Percentiles rank a stretch among this genome's conserved stretches.
These are phyloP conservation scores for Nevesoporus exiguus DNA, from an alignment of 768 basidiomycete species.

Conservation along the genomic window DNA sequence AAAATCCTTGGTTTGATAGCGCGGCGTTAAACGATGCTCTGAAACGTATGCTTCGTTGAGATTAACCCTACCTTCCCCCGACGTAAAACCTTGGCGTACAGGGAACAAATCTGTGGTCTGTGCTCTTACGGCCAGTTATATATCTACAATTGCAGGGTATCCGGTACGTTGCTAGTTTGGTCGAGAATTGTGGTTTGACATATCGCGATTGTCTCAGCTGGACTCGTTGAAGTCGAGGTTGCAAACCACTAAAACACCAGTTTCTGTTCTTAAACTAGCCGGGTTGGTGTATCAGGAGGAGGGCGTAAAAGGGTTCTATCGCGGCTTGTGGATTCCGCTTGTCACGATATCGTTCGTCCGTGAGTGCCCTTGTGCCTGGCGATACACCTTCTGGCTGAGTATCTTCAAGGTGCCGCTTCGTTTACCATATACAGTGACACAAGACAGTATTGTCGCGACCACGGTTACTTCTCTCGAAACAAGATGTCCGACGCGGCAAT, in stretches of 20 bases:
- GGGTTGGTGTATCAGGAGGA: slow-evolving; percentile 76
- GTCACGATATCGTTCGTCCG: slow-evolving; percentile 96
- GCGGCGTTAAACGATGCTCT: slow-evolving; percentile 60
- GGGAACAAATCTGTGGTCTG: slow-evolving; percentile 87
- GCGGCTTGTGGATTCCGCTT: slow-evolving; percentile 89
- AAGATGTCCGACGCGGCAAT: slow-evolving; percentile 66
- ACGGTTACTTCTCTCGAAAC: slow-evolving; percentile 56
- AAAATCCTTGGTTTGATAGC: slow-evolving; percentile 61
- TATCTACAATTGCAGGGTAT: slow-evolving; percentile 91
- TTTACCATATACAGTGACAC: slow-evolving; percentile 89
- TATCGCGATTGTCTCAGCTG: slow-evolving; percentile 46
- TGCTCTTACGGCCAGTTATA: slow-evolving; percentile 86
- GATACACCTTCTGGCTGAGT: slow-evolving; percentile 3
- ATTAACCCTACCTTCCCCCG: not conserved
- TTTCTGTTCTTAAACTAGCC: slow-evolving; percentile 72
- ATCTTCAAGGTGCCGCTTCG: slow-evolving; percentile 69
- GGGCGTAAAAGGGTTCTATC: slow-evolving; percentile 86
- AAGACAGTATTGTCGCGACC: slow-evolving; percentile 66
- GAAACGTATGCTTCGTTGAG: slow-evolving; percentile 47
- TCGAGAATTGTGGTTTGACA: not conserved
- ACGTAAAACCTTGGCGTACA: slow-evolving; percentile 29
- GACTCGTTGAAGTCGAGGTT: slow-evolving; percentile 93
- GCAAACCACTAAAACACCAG: slow-evolving; percentile 75
- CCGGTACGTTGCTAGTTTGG: slow-evolving; percentile 45
- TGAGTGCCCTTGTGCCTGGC: slow-evolving; percentile 41